Evolutionary conservation across 2,329 filamentous ascomycete genomes (phyloP).

Genomic region (Domatiomyces catenatus): DNA sequence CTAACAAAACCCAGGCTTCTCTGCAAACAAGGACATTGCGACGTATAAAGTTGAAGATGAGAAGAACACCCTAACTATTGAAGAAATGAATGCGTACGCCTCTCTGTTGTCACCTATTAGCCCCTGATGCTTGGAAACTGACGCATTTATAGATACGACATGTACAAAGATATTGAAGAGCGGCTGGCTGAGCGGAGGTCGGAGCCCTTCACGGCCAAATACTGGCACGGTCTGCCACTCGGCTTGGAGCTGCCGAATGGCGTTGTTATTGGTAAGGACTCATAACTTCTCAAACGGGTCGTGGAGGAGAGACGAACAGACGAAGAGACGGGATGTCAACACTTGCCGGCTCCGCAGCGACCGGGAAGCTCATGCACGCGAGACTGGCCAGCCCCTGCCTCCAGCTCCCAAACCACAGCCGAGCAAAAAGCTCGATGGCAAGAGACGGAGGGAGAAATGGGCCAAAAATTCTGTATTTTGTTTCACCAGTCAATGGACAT

Average conservation of each 20-base stretch:
- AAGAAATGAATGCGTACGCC: slow-evolving; percentile 51
- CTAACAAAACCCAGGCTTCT: slow-evolving; percentile 38
- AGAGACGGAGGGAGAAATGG: slow-evolving; percentile 38
- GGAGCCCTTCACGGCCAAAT: slow-evolving; percentile 25
- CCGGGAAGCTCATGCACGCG: slow-evolving; percentile 1
- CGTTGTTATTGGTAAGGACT: slow-evolving; percentile 2
- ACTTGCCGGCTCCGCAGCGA: slow-evolving; percentile 3
- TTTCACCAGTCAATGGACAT: background rate
- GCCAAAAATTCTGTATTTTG: background rate
- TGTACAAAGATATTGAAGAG: slow-evolving; percentile 42
- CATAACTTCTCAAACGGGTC: background rate
- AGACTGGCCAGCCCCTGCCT: background rate
- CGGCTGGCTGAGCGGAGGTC: slow-evolving; percentile 22
- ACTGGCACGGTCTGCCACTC: slow-evolving; percentile 31
- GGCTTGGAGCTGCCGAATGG: slow-evolving; percentile 28
- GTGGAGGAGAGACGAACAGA: background rate
- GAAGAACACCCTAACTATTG: slow-evolving; percentile 47
- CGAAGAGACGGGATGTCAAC: too few relatives aligned
- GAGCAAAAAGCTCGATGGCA: background rate
- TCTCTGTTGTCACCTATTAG: background rate
- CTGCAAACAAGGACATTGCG: slow-evolving; percentile 40
- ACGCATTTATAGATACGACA: slow-evolving; percentile 35
- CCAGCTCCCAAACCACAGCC: background rate
- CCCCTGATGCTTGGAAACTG: background rate
- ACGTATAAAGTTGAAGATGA: slow-evolving; percentile 49